Conservation (phyloP, 108 stramenopile genomes). For the Pseudonitzschia delicatissima region DNA sequence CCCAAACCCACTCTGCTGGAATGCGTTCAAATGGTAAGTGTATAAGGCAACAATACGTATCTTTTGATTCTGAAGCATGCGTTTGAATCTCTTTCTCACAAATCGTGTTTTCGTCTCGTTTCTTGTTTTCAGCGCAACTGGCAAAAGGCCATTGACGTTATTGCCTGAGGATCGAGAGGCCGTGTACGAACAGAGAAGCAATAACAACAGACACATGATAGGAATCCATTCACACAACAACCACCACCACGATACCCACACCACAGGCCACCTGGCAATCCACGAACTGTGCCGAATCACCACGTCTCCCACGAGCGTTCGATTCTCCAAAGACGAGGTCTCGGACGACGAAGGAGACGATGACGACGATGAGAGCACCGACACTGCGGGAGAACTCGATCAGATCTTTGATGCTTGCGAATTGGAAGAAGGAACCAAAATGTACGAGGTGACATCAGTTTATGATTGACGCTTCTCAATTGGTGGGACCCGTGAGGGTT, state of each 20-base stretch:
- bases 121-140: slow-evolving; percentile 14
- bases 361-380: not conserved
- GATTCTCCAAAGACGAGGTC: slow-evolving; percentile 13
- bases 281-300: slow-evolving; percentile 27
- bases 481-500: slow-evolving; percentile 16
- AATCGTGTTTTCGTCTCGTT: not conserved
- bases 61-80: no score
- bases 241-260: not conserved
- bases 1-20: not conserved
- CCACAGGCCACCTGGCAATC: slow-evolving; percentile 21
- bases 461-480: slow-evolving; percentile 27
- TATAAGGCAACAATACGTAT: no score
- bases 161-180: slow-evolving; percentile 12
- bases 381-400: not conserved
- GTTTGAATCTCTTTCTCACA: not conserved
- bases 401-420: slow-evolving; percentile 9
- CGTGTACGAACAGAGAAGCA: slow-evolving; percentile 14
- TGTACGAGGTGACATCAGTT: slow-evolving; percentile 10
- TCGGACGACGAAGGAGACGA: slow-evolving; percentile 30
- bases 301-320: not conserved
- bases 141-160: slow-evolving; percentile 6
- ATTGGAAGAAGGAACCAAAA: not conserved
- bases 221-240: slow-evolving; percentile 4
- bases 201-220: no score
- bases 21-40: not conserved